These are phyloP conservation scores for Micractinium sp. DNA, from an alignment of 139 green algal genomes.

Conservation along the genomic window DNA sequence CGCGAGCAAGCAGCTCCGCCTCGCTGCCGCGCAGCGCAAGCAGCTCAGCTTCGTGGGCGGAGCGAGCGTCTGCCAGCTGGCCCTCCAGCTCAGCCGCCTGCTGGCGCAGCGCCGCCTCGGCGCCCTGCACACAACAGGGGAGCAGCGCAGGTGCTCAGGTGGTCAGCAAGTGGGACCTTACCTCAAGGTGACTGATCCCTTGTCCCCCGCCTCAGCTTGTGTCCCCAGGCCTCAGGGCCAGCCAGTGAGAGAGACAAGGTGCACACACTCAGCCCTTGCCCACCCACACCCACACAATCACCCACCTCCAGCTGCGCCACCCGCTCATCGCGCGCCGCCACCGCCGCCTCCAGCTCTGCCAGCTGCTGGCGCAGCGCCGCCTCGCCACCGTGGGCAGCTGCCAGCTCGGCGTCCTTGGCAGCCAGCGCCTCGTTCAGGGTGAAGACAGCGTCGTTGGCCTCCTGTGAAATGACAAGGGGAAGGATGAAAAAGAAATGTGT, in stretches of 20 bases:
- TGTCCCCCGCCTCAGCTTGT: not conserved
- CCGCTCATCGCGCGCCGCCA: not conserved
- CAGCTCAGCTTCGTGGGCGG: not conserved
- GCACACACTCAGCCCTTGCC: not conserved
- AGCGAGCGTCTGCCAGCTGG: not conserved
- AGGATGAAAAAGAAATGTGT: no score
- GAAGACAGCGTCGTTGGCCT: conserved; percentile 34
- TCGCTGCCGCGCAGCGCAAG: conserved; percentile 4
- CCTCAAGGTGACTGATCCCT: not conserved
- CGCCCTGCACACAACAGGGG: not conserved
- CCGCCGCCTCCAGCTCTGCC: not conserved
- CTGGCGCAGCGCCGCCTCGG: not conserved
- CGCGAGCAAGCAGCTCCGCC: conserved; percentile 20
- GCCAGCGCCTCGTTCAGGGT: conserved; percentile 26
- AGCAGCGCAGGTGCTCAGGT: no score
- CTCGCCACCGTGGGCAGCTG: not conserved
- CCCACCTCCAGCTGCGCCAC: conserved; percentile 4
- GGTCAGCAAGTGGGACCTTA: not conserved
- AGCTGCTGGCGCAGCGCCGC: conserved; percentile 9
- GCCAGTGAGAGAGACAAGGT: not conserved
- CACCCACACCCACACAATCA: not conserved
- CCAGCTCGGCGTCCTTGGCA: conserved; percentile 17
- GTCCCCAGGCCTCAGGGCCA: no score
- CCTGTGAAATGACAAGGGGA: not conserved
- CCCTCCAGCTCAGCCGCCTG: not conserved